These are phyloP conservation scores for Allomyces javanicus DNA, from an alignment of 192 early-diverging fungal species.

Conservation along the genomic window DNA sequence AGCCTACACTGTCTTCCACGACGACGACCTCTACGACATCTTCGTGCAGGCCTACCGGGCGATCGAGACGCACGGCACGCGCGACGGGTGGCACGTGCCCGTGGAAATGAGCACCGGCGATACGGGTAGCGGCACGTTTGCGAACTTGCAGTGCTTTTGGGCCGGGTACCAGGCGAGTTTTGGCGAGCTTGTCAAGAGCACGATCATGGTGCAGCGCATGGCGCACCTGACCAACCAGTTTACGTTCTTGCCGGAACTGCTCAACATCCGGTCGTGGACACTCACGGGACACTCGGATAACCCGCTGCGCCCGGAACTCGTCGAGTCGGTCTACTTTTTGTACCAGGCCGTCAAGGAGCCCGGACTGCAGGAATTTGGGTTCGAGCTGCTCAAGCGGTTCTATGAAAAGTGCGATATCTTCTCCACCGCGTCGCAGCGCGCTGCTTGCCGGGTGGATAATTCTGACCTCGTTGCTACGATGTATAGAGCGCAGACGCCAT, in stretches of 20 bases:
- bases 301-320: conserved; percentile 4
- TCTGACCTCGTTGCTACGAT: background rate
- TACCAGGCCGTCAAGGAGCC: conserved; percentile 12
- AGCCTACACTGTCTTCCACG: conserved; percentile 6
- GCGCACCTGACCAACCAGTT: background rate
- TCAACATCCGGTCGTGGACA: background rate
- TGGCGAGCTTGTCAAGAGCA: conserved; percentile 8
- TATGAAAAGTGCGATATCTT: background rate
- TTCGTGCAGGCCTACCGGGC: background rate
- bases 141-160: conserved; percentile 13
- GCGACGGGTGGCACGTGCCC: conserved; percentile 8
- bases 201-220: conserved; percentile 5
- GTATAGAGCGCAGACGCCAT: conserved; percentile 5
- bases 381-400: conserved; percentile 1
- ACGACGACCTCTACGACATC: conserved; percentile 9
- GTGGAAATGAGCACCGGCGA: conserved; percentile 7
- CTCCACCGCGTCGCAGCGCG: background rate
- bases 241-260: background rate
- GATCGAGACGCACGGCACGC: background rate
- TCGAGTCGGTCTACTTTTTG: conserved; percentile 7
- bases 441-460: background rate
- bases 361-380: conserved; percentile 7
- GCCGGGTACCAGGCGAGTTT: conserved; percentile 11
- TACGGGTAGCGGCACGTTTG: background rate
- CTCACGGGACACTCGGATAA: background rate